phyloP scores from a whole-genome alignment of 208 protist genomes.

The Crithidia acanthocephali region DNA sequence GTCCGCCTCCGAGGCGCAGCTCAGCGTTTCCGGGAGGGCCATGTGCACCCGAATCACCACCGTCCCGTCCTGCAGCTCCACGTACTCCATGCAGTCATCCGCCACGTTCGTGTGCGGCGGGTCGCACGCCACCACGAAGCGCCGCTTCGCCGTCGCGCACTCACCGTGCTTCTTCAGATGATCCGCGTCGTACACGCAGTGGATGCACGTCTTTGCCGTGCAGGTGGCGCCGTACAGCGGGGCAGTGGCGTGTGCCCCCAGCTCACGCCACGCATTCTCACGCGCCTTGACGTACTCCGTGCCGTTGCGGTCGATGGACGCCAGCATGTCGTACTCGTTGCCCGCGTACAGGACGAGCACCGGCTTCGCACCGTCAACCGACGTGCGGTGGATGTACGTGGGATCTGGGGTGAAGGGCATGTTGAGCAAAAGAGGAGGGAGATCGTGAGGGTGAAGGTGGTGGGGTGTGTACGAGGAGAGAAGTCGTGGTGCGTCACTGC shows the following conservation, averaged over 20 bases:
- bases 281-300: not conserved
- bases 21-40: not conserved
- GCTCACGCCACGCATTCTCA: not conserved
- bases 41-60: not conserved
- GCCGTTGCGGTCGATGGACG: not conserved
- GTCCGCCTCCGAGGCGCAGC: not conserved
- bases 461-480: no score
- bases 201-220: not conserved
- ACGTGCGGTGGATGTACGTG: not conserved
- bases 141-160: not conserved
- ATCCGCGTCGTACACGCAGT: slow-evolving; percentile 1
- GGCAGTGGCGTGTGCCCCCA: not conserved
- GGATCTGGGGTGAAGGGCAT: no score
- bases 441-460: no score
- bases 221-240: not conserved
- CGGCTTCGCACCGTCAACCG: not conserved
- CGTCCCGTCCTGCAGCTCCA: no score
- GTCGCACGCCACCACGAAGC: slow-evolving; percentile 3
- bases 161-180: not conserved
- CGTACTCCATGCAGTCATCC: slow-evolving; percentile 3
- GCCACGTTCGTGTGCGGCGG: not conserved
- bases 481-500: no score
- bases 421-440: no score
- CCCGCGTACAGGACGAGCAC: not conserved
- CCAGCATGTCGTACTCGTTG: not conserved